Evolutionary conservation across 495 filamentous ascomycete species (phyloP).

Genomic region (Cercophora scortea): DNA sequence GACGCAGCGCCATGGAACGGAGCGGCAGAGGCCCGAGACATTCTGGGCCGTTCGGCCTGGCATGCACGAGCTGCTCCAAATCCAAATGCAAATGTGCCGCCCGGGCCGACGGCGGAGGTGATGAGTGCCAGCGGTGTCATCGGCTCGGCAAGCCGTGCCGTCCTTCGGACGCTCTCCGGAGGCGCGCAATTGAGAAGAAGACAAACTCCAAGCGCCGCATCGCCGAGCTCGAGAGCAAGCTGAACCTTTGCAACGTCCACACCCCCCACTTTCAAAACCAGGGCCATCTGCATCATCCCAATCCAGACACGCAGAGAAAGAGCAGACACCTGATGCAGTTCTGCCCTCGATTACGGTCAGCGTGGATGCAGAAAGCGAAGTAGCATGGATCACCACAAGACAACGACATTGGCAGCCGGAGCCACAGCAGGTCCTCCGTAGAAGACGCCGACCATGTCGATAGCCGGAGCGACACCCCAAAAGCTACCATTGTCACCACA

Average conservation of each 20-base stretch:
- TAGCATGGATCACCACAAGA: conserved; percentile 21
- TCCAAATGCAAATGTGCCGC: background rate
- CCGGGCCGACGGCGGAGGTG: background rate
- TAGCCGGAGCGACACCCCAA: too few species aligned
- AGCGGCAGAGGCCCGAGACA: too few species aligned
- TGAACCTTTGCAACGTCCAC: conserved; percentile 6
- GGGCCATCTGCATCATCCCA: too few species aligned
- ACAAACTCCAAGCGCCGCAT: conserved; percentile 18
- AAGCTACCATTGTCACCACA: too few species aligned
- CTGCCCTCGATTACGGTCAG: too few species aligned
- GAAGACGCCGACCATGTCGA: too few species aligned
- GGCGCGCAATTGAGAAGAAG: conserved; percentile 22
- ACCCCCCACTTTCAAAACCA: too few species aligned
- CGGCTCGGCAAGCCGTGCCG: conserved; percentile 23
- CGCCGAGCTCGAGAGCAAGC: conserved; percentile 42
- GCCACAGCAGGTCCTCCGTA: too few species aligned
- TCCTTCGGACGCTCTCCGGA: conserved; percentile 28
- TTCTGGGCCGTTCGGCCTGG: background rate
- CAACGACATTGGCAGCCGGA: too few species aligned
- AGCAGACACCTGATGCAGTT: too few species aligned
- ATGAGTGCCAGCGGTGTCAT: background rate
- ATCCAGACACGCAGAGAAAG: too few species aligned
- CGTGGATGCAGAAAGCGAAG: conserved; percentile 11
- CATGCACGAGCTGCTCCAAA: background rate
- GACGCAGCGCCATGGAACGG: too few species aligned